Percentiles rank a stretch among this genome's conserved stretches.
These are phyloP conservation scores for Roridomyces roridus DNA, from an alignment of 768 basidiomycete genomes.

Conservation along the genomic window DNA sequence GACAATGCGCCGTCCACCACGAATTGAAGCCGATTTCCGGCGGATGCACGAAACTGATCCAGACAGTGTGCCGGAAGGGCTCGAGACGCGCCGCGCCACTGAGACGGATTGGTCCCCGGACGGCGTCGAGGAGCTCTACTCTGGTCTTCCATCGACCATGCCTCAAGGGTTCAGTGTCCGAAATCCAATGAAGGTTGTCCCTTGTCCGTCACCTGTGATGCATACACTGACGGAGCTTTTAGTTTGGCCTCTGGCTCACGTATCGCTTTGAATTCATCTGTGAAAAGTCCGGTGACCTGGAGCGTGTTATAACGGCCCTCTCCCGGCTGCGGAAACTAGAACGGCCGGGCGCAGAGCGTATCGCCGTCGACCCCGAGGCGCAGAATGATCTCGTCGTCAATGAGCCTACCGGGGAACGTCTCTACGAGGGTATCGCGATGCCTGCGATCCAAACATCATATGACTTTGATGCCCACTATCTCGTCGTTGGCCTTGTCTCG, in stretches of 20 bases:
- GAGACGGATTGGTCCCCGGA: slow-evolving; percentile 24
- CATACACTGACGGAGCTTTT: too few relatives aligned
- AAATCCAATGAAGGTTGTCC: slow-evolving; percentile 24
- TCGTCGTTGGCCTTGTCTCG: slow-evolving; percentile 22
- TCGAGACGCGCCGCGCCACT: slow-evolving; percentile 11
- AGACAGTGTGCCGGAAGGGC: neutral
- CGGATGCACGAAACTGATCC: neutral
- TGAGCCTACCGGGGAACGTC: neutral
- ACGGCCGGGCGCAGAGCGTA: slow-evolving; percentile 14
- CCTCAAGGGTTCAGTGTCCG: slow-evolving; percentile 1
- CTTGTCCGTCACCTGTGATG: neutral
- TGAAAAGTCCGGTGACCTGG: neutral
- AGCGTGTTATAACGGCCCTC: slow-evolving; percentile 13
- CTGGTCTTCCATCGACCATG: slow-evolving; percentile 8
- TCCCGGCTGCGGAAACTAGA: slow-evolving; percentile 18
- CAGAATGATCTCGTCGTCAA: neutral
- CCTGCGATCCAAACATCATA: neutral
- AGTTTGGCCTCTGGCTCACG: slow-evolving; percentile 25
- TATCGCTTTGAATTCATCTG: slow-evolving; percentile 21
- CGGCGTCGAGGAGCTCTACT: neutral
- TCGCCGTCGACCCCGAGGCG: slow-evolving; percentile 5
- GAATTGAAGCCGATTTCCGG: slow-evolving; percentile 20
- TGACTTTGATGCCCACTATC: slow-evolving; percentile 19
- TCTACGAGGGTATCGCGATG: neutral
- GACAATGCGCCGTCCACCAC: slow-evolving; percentile 20